Evolutionary conservation across 2,329 filamentous ascomycete genomes (phyloP), one percentile per base, ranked within the genome.

Genomic region (Lachnellula subtilissima): DNA sequence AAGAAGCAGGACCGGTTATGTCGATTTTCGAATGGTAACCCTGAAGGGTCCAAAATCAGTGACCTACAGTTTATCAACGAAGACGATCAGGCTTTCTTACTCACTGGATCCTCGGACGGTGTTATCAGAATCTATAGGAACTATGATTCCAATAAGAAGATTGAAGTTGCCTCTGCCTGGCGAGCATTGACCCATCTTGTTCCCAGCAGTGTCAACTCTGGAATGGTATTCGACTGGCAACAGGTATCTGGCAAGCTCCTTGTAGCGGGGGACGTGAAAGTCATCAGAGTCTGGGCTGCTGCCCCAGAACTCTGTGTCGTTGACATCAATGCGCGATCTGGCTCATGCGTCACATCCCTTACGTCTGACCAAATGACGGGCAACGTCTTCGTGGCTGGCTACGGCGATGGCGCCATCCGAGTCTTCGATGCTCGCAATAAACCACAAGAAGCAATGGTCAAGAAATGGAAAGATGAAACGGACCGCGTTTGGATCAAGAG

Each of bases 41-140:
- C 94, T 0, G 79, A 86, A 35, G 91, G 92, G 2, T 96, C 91
- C 25, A 91, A 86, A 65, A 96, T 99, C 66, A 96, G 91, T 53
- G 92, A 97, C 71, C 86, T 97, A 70, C 89, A 91, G 54, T 97
- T 97, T 72, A 96, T 99, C 76, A 99, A 99, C 65, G 94, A 99
- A 72, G 94, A 99, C 66, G 94, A 99, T 69, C 91, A 95, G 69
- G 94, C 93, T 2, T 84, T 97, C 61, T 75, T 99, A 55, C 91
- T 99, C 83, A 96, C 91, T 0, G 94, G 94, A 1, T 96, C 92
- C 7, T 96, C 91, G 1, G 94, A 99, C 67, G 94, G 94, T 52
- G 90, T 97, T 17, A 84, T 99, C 61, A 89, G 95, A 61, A 86
- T 97, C 35, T 99, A 95, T 75, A 85, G 91, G 61, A 88, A 94